phyloP scores from a whole-genome alignment of 192 early-diverging fungal genomes.

The Pilobolus umbonatus region DNA sequence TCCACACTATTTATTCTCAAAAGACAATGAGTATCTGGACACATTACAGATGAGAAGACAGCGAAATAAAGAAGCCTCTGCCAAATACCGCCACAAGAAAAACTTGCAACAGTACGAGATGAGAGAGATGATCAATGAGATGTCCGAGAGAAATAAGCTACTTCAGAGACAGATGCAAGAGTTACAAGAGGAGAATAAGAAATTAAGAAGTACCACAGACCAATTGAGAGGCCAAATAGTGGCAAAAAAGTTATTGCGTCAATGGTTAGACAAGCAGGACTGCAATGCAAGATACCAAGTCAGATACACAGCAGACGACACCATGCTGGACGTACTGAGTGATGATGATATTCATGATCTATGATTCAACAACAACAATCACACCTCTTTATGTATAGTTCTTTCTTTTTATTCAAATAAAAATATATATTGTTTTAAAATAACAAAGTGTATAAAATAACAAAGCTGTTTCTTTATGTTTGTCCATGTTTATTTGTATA shows the following conservation, averaged over 20 bases:
- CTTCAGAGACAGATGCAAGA: constrained; percentile 42
- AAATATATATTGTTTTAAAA: too few relatives aligned
- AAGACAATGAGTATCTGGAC: not conserved
- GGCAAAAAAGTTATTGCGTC: constrained; percentile 48
- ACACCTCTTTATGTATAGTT: too few relatives aligned
- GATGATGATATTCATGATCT: too few relatives aligned
- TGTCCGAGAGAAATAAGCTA: constrained; percentile 40
- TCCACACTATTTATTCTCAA: not conserved
- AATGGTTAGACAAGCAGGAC: constrained; percentile 13
- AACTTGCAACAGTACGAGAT: constrained; percentile 52
- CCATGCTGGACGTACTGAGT: too few relatives aligned
- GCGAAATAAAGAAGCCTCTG: constrained; percentile 54
- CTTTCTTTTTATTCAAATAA: too few relatives aligned
- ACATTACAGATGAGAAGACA: constrained; percentile 44
- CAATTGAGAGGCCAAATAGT: constrained; percentile 44
- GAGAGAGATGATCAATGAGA: constrained; percentile 33
- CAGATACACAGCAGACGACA: not conserved
- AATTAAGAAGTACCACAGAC: constrained; percentile 39
- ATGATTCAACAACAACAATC: too few relatives aligned
- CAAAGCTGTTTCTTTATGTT: too few relatives aligned
- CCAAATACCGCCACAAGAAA: constrained; percentile 54
- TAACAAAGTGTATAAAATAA: too few relatives aligned
- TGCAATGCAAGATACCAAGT: not conserved
- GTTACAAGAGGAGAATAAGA: constrained; percentile 36
- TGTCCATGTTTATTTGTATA: too few relatives aligned